Evolutionary conservation across 2,329 filamentous ascomycete genomes (phyloP), one percentile per base, ranked within the genome.

Genomic region (Aureobasidium sp.): DNA sequence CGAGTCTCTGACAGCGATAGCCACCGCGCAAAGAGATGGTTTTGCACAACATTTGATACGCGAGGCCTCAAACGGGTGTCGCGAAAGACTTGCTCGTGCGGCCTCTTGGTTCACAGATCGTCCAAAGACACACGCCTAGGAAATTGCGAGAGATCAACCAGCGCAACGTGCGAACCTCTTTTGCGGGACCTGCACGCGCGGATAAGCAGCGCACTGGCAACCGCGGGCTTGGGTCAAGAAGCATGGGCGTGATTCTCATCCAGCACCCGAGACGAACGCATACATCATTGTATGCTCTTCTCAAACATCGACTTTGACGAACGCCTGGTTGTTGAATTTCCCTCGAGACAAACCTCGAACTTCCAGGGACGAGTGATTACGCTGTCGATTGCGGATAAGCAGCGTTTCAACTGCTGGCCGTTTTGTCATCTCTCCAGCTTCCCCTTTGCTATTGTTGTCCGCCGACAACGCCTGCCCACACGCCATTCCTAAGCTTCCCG

Each of bases 321-420:
- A 29, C 8, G 27, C n/a, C 21, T 58, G 54, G 25, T 37, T 39
- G n/a, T 47, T 48, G 25, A 37, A 37, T 48, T 13, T 58, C 48
- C 42, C 32, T 37, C 42, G 32, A 58, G 54, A 58, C 54, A 44
- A 29, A 21, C 32, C 32, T 58, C 54, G 54, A 48, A 45, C 42
- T n/a, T 37, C 14, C 21, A 25, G 13, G 41, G 16, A 13, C n/a
- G 53, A 57, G 21, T 48, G 45, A 58, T 58, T 58, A 30, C 54
- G 41, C 54, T 58, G 50, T 59, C 45, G 44, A 59, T 50, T 50
- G 45, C 30, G 45, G 57, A 41, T 37, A 59, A 59, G 54, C 54
- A 47, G 42, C 57, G 57, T 59, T 59, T 50, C 57, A 59, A 59
- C 57, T 59, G 57, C 36, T 59, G 57, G 44, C 57, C 57, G 57